Base-by-base conservation (phyloP, 208 protist species). In the Wallacemonas collosoma region DNA sequence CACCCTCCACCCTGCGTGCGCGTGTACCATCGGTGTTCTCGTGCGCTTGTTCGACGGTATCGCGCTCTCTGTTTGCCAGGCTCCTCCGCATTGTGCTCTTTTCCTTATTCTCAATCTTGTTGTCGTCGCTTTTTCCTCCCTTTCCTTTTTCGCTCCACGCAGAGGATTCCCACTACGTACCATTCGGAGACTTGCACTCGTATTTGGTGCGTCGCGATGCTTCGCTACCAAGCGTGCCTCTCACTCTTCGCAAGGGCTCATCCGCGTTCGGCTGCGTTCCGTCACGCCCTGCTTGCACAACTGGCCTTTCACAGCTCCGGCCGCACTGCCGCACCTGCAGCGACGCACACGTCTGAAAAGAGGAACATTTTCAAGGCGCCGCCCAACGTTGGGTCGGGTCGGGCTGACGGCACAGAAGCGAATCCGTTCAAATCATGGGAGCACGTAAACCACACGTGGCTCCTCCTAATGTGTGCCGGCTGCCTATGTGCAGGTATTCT, bases 361-460 rank as follows among this genome's bases (percentile, higher is more conserved):
- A 71, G 40, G n/a, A 72, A 67, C 40, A 17, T 57, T 65, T 91
- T 94, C 56, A 85, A 69, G 14, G 79, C 82, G 14, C 77, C 86
- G 2, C 78, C 79, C 3, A 83, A 90, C 50, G 74, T 84, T n/a
- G 81, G 85, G 39, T 51, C 77, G 11, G 83, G 83, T 14, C 69
- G 87, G 2, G 51, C 67, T 11, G 69, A 75, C 41, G 58, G 73
- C 61, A 77, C 81, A 14, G 76, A 88, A 58, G 90, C 90, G 44
- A 95, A 95, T 56, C 90, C 90, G 12, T 95, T 85, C 81, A 95
- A 95, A 73, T 95, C 90, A 44, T 93, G 90, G 88, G 81, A 93
- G 68, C 90, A 95, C 74, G 69, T 95, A 56, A 95, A 79, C 66
- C 90, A 95, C 80, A 90, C 73, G 48, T 95, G 87, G 90, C 79